Evolutionary conservation across 2,329 filamentous ascomycete species (phyloP), one percentile per base, ranked within the genome.

Genomic region (Botrytis deweyae): DNA sequence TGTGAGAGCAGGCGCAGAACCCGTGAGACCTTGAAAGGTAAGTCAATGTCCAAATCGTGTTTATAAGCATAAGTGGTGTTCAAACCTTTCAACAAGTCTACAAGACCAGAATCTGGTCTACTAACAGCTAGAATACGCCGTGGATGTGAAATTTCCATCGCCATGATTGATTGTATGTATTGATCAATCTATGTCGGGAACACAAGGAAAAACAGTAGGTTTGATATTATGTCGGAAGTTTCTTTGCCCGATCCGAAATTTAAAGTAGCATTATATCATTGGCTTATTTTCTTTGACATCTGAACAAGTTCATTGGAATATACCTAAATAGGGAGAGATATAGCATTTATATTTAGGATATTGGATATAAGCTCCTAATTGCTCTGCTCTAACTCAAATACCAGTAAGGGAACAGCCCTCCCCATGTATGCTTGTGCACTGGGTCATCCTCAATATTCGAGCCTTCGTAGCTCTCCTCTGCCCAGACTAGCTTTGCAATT

Each of bases 61-160:
- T 29, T 61, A 18, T 29, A 22, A 46, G 44, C 36, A 25, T 16
- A n/a, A 33, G 69, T 22, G 75, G n/a, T 40, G 9, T 22, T 65
- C 44, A n/a, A 67, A 89, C 89, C 88, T 84, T 87, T 87, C 52
- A 91, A 82, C 18, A 91, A 10, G 81, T 84, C 73, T 85, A 85
- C 52, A 82, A 84, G 73, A 83, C 84, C 61, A 85, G 82, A n/a
- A 85, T 86, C 76, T 10, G 80, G 77, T 18, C 70, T 76, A 64
- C 79, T 78, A 8, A 91, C 86, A 25, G 88, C 88, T 52, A 91
- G 82, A 72, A 91, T 87, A 42, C 89, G 84, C 69, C 88, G 84
- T 18, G 88, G 86, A 77, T 88, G 87, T 52, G 83, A 77, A 38
- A 89, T 81, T 59, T 81, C 79, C 80, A 81, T 81, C 75, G 75